A percentile compares a stretch with the other conserved stretches of the same genome.
phyloP scores from a whole-genome alignment of 2,329 filamentous ascomycete species.

The Septoria linicola region DNA sequence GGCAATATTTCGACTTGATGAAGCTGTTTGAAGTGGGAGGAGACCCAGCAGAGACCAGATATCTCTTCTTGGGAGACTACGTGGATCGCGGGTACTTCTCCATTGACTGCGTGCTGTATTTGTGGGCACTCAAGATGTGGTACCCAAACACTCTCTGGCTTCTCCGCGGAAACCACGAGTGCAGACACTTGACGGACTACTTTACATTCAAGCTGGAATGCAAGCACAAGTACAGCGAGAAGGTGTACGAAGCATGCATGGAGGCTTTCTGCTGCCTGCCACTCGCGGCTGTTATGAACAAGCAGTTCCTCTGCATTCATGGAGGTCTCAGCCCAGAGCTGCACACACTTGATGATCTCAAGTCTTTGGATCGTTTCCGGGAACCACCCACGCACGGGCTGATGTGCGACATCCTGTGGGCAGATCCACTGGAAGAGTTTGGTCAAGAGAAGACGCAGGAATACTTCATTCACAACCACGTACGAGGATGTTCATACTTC shows the following conservation, averaged over 20 bases:
- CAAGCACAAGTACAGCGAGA: conserved; percentile 99
- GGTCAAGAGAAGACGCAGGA: conserved; percentile 98
- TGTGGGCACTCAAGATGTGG: conserved; percentile 98
- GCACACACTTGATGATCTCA: conserved; percentile 91
- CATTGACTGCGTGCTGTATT: conserved; percentile 97
- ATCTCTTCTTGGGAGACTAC: conserved; percentile 96
- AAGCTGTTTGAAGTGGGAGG: conserved; percentile 98
- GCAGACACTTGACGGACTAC: conserved; percentile 97
- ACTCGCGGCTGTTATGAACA: conserved; percentile 97
- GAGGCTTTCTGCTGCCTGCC: conserved; percentile 95
- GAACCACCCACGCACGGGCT: conserved; percentile 95
- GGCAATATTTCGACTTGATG: conserved; percentile 99
- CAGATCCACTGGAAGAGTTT: conserved; percentile 95
- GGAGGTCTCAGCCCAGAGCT: conserved; percentile 93
- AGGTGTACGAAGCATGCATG: conserved; percentile 95
- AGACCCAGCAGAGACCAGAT: conserved; percentile 92
- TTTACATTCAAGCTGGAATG: conserved; percentile 99
- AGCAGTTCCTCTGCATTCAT: conserved; percentile 98
- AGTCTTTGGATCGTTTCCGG: conserved; percentile 96
- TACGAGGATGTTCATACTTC: conserved; percentile 98
- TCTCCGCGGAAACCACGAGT: conserved; percentile 96
- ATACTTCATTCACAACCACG: conserved; percentile 97
- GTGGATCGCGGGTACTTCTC: conserved; percentile 98
- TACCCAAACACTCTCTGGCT: conserved; percentile 97
- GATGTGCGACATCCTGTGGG: conserved; percentile 99